Evolutionary conservation across 495 filamentous ascomycete species (phyloP), one percentile per base, ranked within the genome.

Genomic region (Terfezia claveryi): DNA sequence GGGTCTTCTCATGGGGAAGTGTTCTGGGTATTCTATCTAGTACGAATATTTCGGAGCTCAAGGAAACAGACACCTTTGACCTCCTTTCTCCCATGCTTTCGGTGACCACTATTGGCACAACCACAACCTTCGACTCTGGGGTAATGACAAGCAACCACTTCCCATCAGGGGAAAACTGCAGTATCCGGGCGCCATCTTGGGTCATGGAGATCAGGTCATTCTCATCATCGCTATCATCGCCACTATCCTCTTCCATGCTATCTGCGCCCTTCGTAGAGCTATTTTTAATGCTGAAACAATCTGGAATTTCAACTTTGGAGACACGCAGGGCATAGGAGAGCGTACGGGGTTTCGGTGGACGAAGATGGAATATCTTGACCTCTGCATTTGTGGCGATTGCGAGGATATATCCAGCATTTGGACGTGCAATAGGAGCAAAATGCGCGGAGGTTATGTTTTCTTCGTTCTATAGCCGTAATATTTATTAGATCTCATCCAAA

Each of bases 91-190:
- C 36, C 67, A 74, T 54, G 74, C 73, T 51, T 67, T 78, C 74
- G 41, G 12, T 46, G 54, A 87, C 72, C 54, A 85, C 77, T 57
- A 86, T 72, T 23, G 74, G 70, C 20, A 94, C 73, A 70, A 94
- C 94, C 76, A 87, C 94, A 73, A 95, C 92, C 62, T 88, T 83
- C 71, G 94, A 95, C 75, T 94, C 93, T 64, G 88, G 83, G 55
- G 94, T 78, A 37, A 82, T 87, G 20, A 93, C 66, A 56, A 94
- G 83, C 68, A 95, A 84, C 69, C 85, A 78, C 73, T 92, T 77
- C 60, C 84, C 78, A 41, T 76, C 59, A 49, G 75, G 74, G 17
- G 79, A 67, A 67, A 82, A 94, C 70, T 93, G 94, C 68, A 83
- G 69, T 23, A 77, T 66, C n/a, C 80, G 79, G 1, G 84, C 88